Evolutionary conservation across 163 green algal species (phyloP).

Genomic region (Volvox carteri): DNA sequence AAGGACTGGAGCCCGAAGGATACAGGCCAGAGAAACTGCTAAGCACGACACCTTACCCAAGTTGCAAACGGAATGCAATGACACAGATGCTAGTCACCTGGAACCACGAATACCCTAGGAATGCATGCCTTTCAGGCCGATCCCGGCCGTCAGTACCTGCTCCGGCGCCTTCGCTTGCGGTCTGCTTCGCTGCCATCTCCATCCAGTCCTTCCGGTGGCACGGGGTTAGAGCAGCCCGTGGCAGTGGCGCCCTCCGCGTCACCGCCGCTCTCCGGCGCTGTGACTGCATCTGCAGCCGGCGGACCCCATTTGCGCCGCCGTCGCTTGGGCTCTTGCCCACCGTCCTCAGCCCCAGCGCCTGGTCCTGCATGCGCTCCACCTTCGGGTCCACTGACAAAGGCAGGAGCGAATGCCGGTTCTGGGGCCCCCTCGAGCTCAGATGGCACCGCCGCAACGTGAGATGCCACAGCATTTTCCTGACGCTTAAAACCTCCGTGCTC

Average conservation of each 20-base stretch:
- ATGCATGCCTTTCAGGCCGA: too few species aligned
- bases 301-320: slow-evolving; percentile 45
- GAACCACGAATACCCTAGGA: too few species aligned
- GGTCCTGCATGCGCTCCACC: not conserved
- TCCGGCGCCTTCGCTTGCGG: slow-evolving; percentile 27
- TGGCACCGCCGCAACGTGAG: not conserved
- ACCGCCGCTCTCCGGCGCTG: not conserved
- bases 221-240: not conserved
- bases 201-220: slow-evolving; percentile 7
- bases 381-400: not conserved
- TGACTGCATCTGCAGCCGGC: not conserved
- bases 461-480: not conserved
- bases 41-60: too few species aligned
- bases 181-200: slow-evolving; percentile 31
- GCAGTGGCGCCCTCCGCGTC: not conserved
- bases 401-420: not conserved
- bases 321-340: slow-evolving; percentile 10
- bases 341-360: not conserved
- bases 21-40: too few species aligned
- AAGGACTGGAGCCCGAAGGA: too few species aligned
- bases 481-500: not conserved
- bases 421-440: not conserved
- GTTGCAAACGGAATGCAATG: too few species aligned
- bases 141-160: slow-evolving; percentile 20
- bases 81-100: too few species aligned